phyloP scores from a whole-genome alignment of 2,329 filamentous ascomycete species.

The Davidsoniella eucalypti region DNA sequence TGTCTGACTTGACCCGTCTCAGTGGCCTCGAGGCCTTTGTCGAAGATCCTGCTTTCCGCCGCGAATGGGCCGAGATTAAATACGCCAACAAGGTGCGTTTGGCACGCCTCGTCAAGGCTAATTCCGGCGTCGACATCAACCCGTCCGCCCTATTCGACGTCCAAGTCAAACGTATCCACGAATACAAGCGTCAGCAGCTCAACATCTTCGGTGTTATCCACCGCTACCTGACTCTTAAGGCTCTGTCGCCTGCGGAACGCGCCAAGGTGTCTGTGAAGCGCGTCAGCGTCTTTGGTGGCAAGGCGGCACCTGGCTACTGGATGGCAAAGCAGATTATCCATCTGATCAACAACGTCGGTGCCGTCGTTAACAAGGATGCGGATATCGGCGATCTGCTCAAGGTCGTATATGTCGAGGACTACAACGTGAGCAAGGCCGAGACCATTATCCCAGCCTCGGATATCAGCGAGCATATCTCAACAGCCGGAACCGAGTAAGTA shows the following conservation, averaged over 20 bases:
- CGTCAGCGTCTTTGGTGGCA: conserved; percentile 93
- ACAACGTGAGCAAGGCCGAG: conserved; percentile 98
- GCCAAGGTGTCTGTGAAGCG: conserved; percentile 81
- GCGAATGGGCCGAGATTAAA: conserved; percentile 94
- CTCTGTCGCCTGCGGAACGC: conserved; percentile 63
- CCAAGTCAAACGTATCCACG: conserved; percentile 97
- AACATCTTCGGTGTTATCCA: conserved; percentile 98
- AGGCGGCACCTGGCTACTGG: conserved; percentile 97
- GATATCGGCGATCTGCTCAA: conserved; percentile 91
- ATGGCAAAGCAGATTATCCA: conserved; percentile 99
- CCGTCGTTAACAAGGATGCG: conserved; percentile 78
- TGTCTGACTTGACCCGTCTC: conserved; percentile 77
- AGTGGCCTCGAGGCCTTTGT: conserved; percentile 73
- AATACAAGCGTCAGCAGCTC: conserved; percentile 97
- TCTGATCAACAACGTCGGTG: conserved; percentile 79
- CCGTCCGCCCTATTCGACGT: conserved; percentile 84
- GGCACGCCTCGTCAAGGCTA: conserved; percentile 76
- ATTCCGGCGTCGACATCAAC: conserved; percentile 67
- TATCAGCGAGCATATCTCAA: conserved; percentile 96
- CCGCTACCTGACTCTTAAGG: conserved; percentile 79
- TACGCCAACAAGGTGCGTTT: conserved; percentile 86
- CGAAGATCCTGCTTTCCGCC: conserved; percentile 78
- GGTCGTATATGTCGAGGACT: conserved; percentile 93
- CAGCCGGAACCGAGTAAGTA: conserved; percentile 73
- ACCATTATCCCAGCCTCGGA: conserved; percentile 91